These are phyloP conservation scores for Boletus tomentosulus DNA, from an alignment of 768 basidiomycete genomes.

Conservation along the genomic window DNA sequence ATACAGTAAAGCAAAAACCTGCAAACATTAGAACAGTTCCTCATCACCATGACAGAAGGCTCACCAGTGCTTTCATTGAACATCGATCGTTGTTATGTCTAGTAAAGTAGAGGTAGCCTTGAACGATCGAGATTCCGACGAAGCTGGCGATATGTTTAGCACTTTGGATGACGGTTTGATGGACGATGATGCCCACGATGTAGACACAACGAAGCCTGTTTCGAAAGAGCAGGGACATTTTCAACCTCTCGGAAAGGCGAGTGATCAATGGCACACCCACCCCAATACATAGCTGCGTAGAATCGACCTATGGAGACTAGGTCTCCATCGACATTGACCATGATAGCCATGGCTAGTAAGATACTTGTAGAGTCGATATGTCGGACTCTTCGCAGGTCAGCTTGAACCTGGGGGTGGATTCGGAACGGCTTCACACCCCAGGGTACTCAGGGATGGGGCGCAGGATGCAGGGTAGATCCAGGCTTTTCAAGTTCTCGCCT, in stretches of 20 bases:
- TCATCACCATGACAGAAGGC: not conserved
- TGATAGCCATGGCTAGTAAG: constrained; percentile 1
- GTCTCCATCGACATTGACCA: constrained; percentile 3
- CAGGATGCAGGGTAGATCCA: not conserved
- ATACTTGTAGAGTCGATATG: not conserved
- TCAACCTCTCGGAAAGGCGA: not conserved
- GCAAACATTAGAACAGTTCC: not conserved
- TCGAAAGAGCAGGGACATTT: not conserved
- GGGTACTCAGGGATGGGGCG: not conserved
- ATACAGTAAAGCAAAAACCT: constrained; percentile 17
- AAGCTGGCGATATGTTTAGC: constrained; percentile 5
- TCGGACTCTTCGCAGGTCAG: not conserved
- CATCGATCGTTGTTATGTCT: constrained; percentile 10
- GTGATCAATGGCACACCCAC: constrained; percentile 1
- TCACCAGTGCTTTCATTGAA: constrained; percentile 14
- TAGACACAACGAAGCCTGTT: constrained; percentile 14
- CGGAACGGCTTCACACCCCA: not conserved
- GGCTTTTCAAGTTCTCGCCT: constrained; percentile 1
- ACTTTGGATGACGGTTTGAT: not conserved
- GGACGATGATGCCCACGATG: constrained; percentile 6
- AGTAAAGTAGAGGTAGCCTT: constrained; percentile 19
- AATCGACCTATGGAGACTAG: constrained; percentile 3
- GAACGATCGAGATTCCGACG: constrained; percentile 19
- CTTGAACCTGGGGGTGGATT: not conserved
- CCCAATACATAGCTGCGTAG: constrained; percentile 17